Conservation (phyloP, 1,284 basidiomycete species). For the Tilletiaria anomala region DNA sequence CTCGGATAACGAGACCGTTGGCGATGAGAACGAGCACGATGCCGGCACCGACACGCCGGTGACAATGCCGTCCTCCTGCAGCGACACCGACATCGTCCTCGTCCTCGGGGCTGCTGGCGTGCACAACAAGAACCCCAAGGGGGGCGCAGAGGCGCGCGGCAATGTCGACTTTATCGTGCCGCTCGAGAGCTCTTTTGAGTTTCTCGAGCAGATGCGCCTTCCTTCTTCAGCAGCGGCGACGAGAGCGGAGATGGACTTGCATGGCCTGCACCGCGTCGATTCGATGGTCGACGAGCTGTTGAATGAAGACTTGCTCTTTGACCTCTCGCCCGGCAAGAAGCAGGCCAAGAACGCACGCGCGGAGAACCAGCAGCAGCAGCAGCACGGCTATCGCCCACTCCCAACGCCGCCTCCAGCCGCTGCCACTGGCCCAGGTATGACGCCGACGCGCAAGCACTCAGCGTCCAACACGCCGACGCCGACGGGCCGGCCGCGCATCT, state of each 20-base stretch:
- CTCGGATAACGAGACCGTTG: too few relatives aligned
- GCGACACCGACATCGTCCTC: too few relatives aligned
- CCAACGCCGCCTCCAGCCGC: neutral
- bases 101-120: too few relatives aligned
- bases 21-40: too few relatives aligned
- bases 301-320: constrained; percentile 20
- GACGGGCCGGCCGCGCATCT: constrained; percentile 28
- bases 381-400: neutral
- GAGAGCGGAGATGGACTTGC: constrained; percentile 14
- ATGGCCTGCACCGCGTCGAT: constrained; percentile 24
- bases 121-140: too few relatives aligned
- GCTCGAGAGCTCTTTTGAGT: too few relatives aligned
- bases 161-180: too few relatives aligned
- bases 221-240: too few relatives aligned
- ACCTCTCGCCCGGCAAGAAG: constrained; percentile 1
- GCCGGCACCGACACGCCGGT: too few relatives aligned
- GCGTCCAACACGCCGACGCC: neutral
- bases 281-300: constrained; percentile 30
- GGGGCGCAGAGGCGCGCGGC: too few relatives aligned
- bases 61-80: too few relatives aligned
- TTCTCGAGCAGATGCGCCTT: too few relatives aligned
- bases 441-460: neutral
- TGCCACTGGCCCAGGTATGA: neutral
- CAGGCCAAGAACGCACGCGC: neutral
- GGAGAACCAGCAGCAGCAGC: neutral